A percentile compares a stretch with the other conserved stretches of the same genome.
These are phyloP conservation scores for Nicotiana tomentosiformis DNA, from an alignment of 257 asterid genomes.

Conservation along the genomic window DNA sequence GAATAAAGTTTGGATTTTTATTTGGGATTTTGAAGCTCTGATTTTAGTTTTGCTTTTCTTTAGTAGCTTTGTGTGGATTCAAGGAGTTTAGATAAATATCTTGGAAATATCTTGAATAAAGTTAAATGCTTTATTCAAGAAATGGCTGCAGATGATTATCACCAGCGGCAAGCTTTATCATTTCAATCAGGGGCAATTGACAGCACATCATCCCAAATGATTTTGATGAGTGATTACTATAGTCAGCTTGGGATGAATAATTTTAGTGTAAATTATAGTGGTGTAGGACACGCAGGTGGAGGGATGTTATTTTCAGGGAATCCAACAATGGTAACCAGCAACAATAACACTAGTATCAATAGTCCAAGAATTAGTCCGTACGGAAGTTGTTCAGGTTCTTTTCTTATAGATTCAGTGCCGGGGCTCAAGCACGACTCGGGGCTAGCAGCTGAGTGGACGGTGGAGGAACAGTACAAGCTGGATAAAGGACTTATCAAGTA, in stretches of 20 bases:
- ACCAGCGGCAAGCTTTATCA: conserved; percentile 28
- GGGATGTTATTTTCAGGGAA: conserved; percentile 40
- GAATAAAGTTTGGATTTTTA: background rate
- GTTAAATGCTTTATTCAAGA: background rate
- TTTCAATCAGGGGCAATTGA: conserved; percentile 37
- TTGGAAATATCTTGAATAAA: background rate
- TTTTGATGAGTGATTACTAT: conserved; percentile 40
- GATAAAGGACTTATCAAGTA: conserved; percentile 89
- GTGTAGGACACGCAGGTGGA: conserved; percentile 23
- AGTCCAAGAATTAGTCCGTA: conserved; percentile 29
- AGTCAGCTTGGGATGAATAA: conserved; percentile 26
- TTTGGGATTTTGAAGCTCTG: background rate
- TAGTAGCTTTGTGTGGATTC: background rate
- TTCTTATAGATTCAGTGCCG: conserved; percentile 53
- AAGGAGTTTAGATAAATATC: background rate
- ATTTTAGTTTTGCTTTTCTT: background rate
- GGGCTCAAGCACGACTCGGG: conserved; percentile 80
- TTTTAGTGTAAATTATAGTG: conserved; percentile 27
- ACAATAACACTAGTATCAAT: conserved; percentile 1
- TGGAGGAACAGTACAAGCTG: conserved; percentile 63
- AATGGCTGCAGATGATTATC: conserved; percentile 44
- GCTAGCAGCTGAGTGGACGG: conserved; percentile 76
- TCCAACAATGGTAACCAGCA: conserved; percentile 6
- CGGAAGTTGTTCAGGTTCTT: conserved; percentile 34
- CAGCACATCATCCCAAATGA: conserved; percentile 35